Conservation (phyloP, 495 filamentous ascomycete species). For the Sphaerosporella brunnea region DNA sequence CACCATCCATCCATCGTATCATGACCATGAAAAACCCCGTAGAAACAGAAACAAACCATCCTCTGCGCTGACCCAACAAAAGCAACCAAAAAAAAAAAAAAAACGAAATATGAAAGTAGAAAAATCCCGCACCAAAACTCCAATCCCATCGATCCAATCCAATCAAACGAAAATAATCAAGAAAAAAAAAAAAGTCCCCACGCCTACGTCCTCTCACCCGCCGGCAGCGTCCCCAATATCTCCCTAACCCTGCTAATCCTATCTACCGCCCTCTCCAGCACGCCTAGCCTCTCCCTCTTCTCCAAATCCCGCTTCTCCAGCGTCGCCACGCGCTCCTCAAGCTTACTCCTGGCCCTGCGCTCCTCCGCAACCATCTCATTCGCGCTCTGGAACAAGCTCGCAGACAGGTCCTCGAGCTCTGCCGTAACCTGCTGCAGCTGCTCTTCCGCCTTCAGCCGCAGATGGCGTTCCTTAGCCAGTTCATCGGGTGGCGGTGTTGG, state of each 20-base stretch:
- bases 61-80: not conserved
- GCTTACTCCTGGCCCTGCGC: conserved; percentile 54
- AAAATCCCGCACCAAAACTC: not conserved
- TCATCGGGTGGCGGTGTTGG: conserved; percentile 31
- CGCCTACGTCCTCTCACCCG: conserved; percentile 10
- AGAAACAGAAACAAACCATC: not conserved
- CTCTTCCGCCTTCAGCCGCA: conserved; percentile 59
- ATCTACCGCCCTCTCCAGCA: conserved; percentile 60
- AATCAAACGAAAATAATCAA: no score
- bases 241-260: conserved; percentile 55
- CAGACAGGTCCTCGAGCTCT: conserved; percentile 81
- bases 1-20: no score
- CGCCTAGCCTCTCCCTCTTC: conserved; percentile 51
- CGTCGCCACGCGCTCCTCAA: conserved; percentile 57
- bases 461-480: conserved; percentile 48
- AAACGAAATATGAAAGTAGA: not conserved
- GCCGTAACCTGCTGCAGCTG: conserved; percentile 48
- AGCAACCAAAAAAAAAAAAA: not conserved
- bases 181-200: not conserved
- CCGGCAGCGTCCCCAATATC: no score
- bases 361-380: conserved; percentile 96
- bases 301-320: conserved; percentile 54
- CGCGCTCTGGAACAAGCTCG: conserved; percentile 74
- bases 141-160: no score
- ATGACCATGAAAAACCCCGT: no score